Base-by-base conservation (phyloP, 2,329 filamentous ascomycete species). In the Aaosphaeria arxii region DNA sequence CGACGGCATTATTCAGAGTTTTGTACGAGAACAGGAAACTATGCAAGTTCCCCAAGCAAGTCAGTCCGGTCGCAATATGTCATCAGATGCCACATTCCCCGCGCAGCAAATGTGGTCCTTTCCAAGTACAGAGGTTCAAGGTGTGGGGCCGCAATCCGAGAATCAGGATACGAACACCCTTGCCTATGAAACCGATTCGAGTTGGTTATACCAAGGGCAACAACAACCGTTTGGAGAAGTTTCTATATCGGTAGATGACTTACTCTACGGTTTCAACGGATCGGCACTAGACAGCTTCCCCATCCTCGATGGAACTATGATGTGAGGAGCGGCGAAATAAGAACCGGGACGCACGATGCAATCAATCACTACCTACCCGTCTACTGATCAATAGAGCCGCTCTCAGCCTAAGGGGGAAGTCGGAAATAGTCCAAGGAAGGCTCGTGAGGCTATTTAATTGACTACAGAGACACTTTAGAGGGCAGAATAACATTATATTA, bases 1-100 rank as follows among this genome's bases (percentile, higher is more conserved):
- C 24, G 70, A 73, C 43, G 67, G 69, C 36, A 72, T 74, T 32
- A 73, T 74, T 11, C 69, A 71, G 50, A 73, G 71, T 50, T 73
- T 74, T 43, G 69, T 70, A 32, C 62, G 67, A 9, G 66, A 71
- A 46, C 57, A 66, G 38, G 58, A 61, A 39, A 54, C 50, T 17
- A 49, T 48, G 7, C 52, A 47, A n/a, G 47, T 50, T 30, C 47
- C 45, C 33, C 42, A 47, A 38, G 30, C 36, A 28, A 47, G 52
- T 33, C 51, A 48, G 36, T 31, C 17, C 50, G 41, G 5, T 48
- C 33, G 33, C 33, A 24, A 24, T 24, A 24, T 24, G 17, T 11
- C 33, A 36, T 9, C 33, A 9, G 33, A 36, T 13, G 33, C 9
- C 9, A 36, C 13, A 36, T 11, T 13, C 13, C 9, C 33, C 13